Base-by-base conservation (phyloP, 228 moss, liverwort and hornwort species). In the Sphagnum magellanicum region DNA sequence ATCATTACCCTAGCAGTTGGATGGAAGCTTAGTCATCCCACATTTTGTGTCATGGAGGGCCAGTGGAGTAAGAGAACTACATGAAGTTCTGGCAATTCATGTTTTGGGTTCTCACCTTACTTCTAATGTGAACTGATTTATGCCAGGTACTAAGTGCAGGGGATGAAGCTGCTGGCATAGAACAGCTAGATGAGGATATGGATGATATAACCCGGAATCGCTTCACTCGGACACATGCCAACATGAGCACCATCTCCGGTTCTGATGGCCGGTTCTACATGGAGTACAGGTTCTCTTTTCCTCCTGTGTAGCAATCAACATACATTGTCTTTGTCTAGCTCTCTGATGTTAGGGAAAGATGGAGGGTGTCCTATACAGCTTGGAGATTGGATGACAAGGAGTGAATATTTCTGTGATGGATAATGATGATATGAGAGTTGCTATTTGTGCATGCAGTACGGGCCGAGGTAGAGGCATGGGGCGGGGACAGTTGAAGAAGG, bases 111-210 rank as follows among this genome's bases (percentile, higher is more conserved):
- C 32, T 32, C 32, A 32, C 32, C 32, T 32, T 32, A 32, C 32
- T 32, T 32, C 32, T 32, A 32, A 63, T 16, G 63, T 63, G 63
- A 48, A 17, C 8, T 63, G 63, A 32, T 32, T 74, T 50, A 50
- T 61, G n/a, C 53, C 84, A 96, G 96, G 96, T 96, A 58, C 89
- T 96, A 53, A 91, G 85, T 85, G 96, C 96, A 68, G 96, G 96
- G 5, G 96, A 96, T 65, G 96, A 96, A 70, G 81, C 91, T 16
- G 83, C 82, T 9, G 92, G 92, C 69, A 84, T 96, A 59, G 96
- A 96, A 83, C 84, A 91, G 68, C 72, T 92, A 62, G 92, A 89
- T 60, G 92, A 96, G 79, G 96, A 96, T 75, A 84, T 91, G 60
- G 96, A 96, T 71, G 96, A 92, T 63, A 85, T 96, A 51, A 91